Conservation (phyloP, 129 eudicot genomes). For the Centrapalus pauciflorus region DNA sequence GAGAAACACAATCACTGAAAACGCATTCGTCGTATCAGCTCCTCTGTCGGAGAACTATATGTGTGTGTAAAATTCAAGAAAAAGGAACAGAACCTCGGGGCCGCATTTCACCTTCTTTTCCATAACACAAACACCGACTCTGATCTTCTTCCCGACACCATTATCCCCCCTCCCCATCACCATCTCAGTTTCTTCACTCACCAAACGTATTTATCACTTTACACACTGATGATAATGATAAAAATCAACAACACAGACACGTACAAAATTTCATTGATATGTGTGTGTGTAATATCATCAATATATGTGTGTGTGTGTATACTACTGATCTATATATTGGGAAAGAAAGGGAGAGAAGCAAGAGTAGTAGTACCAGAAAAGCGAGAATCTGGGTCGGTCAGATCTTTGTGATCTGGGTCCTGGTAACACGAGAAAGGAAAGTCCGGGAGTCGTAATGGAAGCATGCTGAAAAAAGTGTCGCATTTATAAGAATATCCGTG, state of each 20-base stretch:
- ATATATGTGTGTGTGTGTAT: neutral
- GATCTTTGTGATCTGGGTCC: neutral
- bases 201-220: constrained; percentile 1
- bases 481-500: constrained; percentile 18
- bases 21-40: constrained; percentile 10
- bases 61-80: constrained; percentile 18
- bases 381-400: constrained; percentile 11
- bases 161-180: constrained; percentile 14
- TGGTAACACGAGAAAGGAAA: neutral
- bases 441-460: neutral
- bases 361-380: constrained; percentile 15
- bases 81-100: constrained; percentile 81
- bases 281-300: neutral
- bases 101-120: constrained; percentile 99
- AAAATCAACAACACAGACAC: neutral
- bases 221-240: constrained; percentile 8
- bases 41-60: constrained; percentile 13
- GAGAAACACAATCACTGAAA: constrained; percentile 17
- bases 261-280: neutral
- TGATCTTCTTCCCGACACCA: constrained; percentile 40
- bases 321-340: neutral
- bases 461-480: constrained; percentile 16
- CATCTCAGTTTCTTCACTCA: constrained; percentile 11
- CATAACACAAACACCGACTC: constrained; percentile 93
- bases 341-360: neutral